Conservation (phyloP, 306 rosid species). For the Prunus kanzakura region DNA sequence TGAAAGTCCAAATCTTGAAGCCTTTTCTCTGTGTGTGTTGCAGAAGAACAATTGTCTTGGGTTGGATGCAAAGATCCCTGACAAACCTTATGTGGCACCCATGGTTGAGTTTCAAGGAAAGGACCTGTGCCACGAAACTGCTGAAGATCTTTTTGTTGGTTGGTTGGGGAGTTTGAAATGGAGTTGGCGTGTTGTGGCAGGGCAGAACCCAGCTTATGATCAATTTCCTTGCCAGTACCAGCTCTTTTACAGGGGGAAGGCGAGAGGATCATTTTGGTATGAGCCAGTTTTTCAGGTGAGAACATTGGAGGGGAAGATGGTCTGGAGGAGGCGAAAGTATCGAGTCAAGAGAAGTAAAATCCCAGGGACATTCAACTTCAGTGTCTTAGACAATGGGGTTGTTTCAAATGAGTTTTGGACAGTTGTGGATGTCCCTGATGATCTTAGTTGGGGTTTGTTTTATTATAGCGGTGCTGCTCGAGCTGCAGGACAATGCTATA, state of each 20-base stretch:
- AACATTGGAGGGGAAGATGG: slow-evolving; percentile 74
- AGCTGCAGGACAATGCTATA: slow-evolving; percentile 83
- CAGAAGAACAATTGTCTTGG: slow-evolving; percentile 87
- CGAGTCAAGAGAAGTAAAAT: slow-evolving; percentile 67
- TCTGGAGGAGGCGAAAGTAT: slow-evolving; percentile 80
- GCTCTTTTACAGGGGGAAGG: slow-evolving; percentile 83
- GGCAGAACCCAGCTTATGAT: slow-evolving; percentile 86
- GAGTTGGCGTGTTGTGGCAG: slow-evolving; percentile 93
- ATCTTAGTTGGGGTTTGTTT: slow-evolving; percentile 85
- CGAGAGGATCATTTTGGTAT: slow-evolving; percentile 85
- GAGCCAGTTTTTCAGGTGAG: slow-evolving; percentile 83
- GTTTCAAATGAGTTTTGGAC: slow-evolving; percentile 92
- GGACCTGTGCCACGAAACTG: slow-evolving; percentile 45
- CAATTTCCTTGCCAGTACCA: slow-evolving; percentile 89
- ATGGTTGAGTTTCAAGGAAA: slow-evolving; percentile 48
- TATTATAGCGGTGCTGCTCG: slow-evolving; percentile 81
- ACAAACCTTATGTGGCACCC: slow-evolving; percentile 59
- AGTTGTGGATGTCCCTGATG: slow-evolving; percentile 63
- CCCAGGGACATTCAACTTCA: slow-evolving; percentile 68
- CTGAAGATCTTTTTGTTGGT: slow-evolving; percentile 80
- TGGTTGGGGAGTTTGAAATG: slow-evolving; percentile 75
- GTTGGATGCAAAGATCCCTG: slow-evolving; percentile 68
- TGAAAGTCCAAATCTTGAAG: slow-evolving; percentile 70
- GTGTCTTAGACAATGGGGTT: slow-evolving; percentile 85
- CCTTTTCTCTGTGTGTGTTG: slow-evolving; percentile 83